Evolutionary conservation across 169 alveolate species (phyloP), one percentile per base, ranked within the genome.

Genomic region (Plasmodium berghei): DNA sequence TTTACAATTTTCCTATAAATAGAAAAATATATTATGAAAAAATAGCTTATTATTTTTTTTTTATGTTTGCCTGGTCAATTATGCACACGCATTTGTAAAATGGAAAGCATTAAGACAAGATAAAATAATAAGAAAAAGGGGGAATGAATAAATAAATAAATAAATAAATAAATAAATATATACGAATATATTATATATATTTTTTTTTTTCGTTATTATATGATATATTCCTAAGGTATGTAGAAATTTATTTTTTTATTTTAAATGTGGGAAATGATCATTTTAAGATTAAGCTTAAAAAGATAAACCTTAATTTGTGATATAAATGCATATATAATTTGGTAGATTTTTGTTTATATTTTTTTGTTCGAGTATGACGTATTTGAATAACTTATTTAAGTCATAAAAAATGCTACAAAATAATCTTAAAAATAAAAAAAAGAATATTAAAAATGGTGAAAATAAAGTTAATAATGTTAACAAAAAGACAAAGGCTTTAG

Each of bases 391-490:
- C 42, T 34, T 34, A 34, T 34, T 34, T 34, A 34, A 34, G 42
- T 34, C 42, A 34, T 12, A 52, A 14, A 52, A 52, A 58, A 58
- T 58, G 26, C n/a, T 0, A 48, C 20, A 71, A 72, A 73, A 73
- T 56, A 71, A 73, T 73, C 42, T 34, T 34, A 34, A 34, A 5
- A 34, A 34, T 34, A 75, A 75, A 56, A 64, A 75, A 62, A 16
- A 62, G 52, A 66, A 22, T 46, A 20, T 22, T 49, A 64, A 56
- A 52, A 75, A 75, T 63, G 56, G 9, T 16, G 59, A 28, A 63
- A 73, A 73, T 5, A 22, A 42, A 45, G 20, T 61, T 9, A 49
- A 49, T 22, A 22, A 48, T 16, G 62, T 18, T 9, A 52, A 52
- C 20, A 73, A 62, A 10, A 75, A 48, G 42, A 73, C 12, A 45